These are phyloP conservation scores for Amorphotheca resinae DNA, from an alignment of 495 filamentous ascomycete genomes.

Conservation along the genomic window DNA sequence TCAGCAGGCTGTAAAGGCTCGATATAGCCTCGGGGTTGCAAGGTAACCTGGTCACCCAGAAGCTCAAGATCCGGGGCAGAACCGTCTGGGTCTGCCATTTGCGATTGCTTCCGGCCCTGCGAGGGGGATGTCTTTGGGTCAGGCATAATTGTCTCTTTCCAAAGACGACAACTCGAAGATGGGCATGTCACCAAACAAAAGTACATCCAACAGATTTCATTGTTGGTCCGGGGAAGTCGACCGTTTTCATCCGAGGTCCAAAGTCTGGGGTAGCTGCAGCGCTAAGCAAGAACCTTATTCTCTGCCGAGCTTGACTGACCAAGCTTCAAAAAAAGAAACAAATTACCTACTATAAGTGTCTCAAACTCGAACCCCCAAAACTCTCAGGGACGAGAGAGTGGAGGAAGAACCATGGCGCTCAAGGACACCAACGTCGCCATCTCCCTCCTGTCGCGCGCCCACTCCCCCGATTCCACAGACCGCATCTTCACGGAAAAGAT, in stretches of 20 bases:
- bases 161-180: too few species aligned
- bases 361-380: too few species aligned
- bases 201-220: too few species aligned
- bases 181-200: too few species aligned
- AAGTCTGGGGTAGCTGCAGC: background rate
- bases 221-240: too few species aligned
- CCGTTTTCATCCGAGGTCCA: background rate
- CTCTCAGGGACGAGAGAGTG: too few species aligned
- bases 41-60: constrained; percentile 61
- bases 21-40: constrained; percentile 67
- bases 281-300: too few species aligned
- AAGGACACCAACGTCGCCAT: constrained; percentile 33
- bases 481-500: constrained; percentile 71
- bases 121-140: background rate
- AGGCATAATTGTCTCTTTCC: too few species aligned
- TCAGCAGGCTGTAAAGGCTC: constrained; percentile 28
- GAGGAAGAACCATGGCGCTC: background rate
- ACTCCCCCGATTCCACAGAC: constrained; percentile 53
- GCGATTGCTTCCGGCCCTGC: background rate
- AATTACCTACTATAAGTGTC: background rate
- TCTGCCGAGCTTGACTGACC: too few species aligned
- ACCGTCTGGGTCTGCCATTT: constrained; percentile 8
- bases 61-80: constrained; percentile 77
- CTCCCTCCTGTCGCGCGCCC: constrained; percentile 57
- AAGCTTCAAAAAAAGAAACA: background rate